Base-by-base conservation (phyloP, 306 rosid species). In the Elaeagnus macrophylla region DNA sequence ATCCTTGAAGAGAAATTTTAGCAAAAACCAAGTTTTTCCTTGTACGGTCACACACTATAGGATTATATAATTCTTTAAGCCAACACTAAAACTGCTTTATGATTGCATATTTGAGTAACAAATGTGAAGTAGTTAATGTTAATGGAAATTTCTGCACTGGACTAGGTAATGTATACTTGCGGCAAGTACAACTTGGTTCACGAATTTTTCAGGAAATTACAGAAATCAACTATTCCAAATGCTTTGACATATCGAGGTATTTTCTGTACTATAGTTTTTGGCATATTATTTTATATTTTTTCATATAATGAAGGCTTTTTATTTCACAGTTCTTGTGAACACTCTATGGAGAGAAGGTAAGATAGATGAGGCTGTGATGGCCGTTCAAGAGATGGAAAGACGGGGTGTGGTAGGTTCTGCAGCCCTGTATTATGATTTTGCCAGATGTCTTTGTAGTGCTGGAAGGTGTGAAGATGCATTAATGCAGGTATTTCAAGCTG, bases 391-490 rank as follows among this genome's bases (percentile, higher is more conserved):
- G 55, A 91, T 91, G 97, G 97, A 86, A 88, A 70, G 63, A 58
- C 91, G 83, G 49, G 97, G 96, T 61, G 69, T 91, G 68, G 94
- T 86, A 47, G 97, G 97, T 41, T 84, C 95, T 72, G 97, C 97
- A 54, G 79, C 90, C 71, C 81, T 91, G 66, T 86, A 91, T 77
- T 86, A 91, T 73, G 97, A 86, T 67, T 85, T 86, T 55, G 91
- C 96, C 69, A 86, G 97, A 48, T 86, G 95, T 70, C 96, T 91
- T 55, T 86, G 97, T 70, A 77, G 83, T 48, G 86, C 85, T 57
- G 97, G 94, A 74, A 82, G 96, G 81, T 79, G 89, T 71, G 64
- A 67, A 36, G 97, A 91, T 66, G 97, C 94, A 61, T 74, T 86
- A 53, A 73, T 53, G 76, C 97, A 81, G 97, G 95, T 91, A 65